Evolutionary conservation across 257 asterid genomes (phyloP).

Genomic region (Voacanga thouarsii): DNA sequence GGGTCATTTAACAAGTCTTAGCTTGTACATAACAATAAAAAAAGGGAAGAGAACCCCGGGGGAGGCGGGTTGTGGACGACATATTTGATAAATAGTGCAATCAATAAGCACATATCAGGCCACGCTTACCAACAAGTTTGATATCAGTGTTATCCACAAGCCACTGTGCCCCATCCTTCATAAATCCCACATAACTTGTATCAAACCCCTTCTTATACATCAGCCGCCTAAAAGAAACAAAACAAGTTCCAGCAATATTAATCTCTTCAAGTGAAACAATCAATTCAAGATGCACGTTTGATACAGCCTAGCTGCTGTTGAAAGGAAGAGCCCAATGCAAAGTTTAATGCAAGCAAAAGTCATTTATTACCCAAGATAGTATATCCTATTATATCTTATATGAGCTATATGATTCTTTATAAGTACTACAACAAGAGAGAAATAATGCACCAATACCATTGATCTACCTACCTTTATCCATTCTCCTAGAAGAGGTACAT

Average conservation of each 20-base stretch:
- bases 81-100: not conserved
- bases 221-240: conserved; percentile 59
- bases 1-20: not conserved
- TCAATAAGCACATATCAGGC: not conserved
- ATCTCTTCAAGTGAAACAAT: not conserved
- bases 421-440: not conserved
- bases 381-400: not conserved
- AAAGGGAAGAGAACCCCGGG: too few species aligned
- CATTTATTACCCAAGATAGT: not conserved
- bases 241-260: not conserved
- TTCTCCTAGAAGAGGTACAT: not conserved
- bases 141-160: conserved; percentile 91
- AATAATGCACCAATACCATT: not conserved
- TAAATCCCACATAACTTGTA: conserved; percentile 88
- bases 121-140: conserved; percentile 79
- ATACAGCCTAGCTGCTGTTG: not conserved
- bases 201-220: conserved; percentile 85
- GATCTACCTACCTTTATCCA: not conserved
- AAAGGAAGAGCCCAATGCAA: not conserved
- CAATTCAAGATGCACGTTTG: not conserved
- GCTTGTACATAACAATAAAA: not conserved
- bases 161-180: conserved; percentile 94
- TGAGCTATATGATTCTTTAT: not conserved
- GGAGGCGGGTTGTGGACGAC: not conserved
- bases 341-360: not conserved